Evolutionary conservation across 305 asterid genomes (phyloP), one percentile per base, ranked within the genome.

Genomic region (Fraxinus floribunda): DNA sequence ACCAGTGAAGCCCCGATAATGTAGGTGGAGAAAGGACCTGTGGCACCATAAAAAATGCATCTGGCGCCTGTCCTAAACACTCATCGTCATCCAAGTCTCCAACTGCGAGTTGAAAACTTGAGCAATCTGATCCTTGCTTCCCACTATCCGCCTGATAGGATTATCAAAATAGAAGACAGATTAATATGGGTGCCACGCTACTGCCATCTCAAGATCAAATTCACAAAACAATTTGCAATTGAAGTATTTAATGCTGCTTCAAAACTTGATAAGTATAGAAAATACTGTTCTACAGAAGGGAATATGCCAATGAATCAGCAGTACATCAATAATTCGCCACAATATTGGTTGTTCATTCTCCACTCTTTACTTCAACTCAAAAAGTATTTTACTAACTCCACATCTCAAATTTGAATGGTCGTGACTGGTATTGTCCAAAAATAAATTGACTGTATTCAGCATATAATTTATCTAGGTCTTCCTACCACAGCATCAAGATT

Each of bases 11-110:
- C n/a, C 97, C 98, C 0, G 98, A 94, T 78, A 97, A 91, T 22
- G 97, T 95, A 9, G 97, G 97, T 1, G 98, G 97, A 77, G 96
- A 94, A 4, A 91, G 93, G 62, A 96, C 85, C 85, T 93, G 90
- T 4, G 97, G 98, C 71, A 92, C 98, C 5, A 97, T 89, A 94
- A 97, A 91, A 24, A 84, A 88, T 18, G 94, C 52, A 15, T 93
- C 93, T 0, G 94, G 91, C 55, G 90, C 93, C 78, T 86, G 93
- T 32, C 93, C 95, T 22, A 88, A 78, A 78, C 82, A 82, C 44
- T 91, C 97, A n/a, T 95, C 98, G 9, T 88, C 94, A 34, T 90
- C 94, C 34, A 90, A 24, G 75, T 90, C 97, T 72, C 85, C 91
- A 81, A 92, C 95, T 41, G 88, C 90, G 41, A 85, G 80, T 83